Conservation (phyloP, 2,329 filamentous ascomycete genomes). For the Ascochyta lentis region DNA sequence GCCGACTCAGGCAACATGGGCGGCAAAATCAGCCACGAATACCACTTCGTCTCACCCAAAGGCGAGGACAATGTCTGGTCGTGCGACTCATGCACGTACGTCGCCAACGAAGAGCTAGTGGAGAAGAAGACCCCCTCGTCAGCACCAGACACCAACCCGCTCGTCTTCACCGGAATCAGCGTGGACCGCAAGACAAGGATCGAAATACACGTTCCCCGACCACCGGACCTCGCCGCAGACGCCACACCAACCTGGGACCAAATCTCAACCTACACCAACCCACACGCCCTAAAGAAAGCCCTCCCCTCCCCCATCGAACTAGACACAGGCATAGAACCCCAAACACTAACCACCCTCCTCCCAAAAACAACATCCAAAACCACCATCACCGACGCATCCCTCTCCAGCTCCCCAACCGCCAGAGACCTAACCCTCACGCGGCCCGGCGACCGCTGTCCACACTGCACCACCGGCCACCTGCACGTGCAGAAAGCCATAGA, state of each 20-base stretch:
- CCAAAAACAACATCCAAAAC: slow-evolving; percentile 21
- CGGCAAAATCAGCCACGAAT: slow-evolving; percentile 91
- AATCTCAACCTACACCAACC: slow-evolving; percentile 56
- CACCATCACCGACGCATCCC: slow-evolving; percentile 30
- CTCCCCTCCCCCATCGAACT: slow-evolving; percentile 62
- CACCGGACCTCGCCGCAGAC: slow-evolving; percentile 1
- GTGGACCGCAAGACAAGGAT: slow-evolving; percentile 72
- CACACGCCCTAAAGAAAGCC: slow-evolving; percentile 70
- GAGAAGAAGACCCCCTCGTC: slow-evolving; percentile 40
- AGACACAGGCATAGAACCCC: slow-evolving; percentile 70
- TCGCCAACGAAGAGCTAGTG: slow-evolving; percentile 88
- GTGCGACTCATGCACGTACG: slow-evolving; percentile 75
- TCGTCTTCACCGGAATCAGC: slow-evolving; percentile 69
- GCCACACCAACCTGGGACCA: slow-evolving; percentile 21
- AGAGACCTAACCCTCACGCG: slow-evolving; percentile 68
- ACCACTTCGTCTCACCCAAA: slow-evolving; percentile 78
- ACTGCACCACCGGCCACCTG: slow-evolving; percentile 69
- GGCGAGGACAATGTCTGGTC: slow-evolving; percentile 87
- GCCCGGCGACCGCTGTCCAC: slow-evolving; percentile 74
- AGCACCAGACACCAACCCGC: slow-evolving; percentile 20
- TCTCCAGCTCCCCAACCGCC: slow-evolving; percentile 10
- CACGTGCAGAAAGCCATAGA: slow-evolving; percentile 78
- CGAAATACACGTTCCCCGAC: slow-evolving; percentile 56
- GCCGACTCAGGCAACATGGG: slow-evolving; percentile 98
- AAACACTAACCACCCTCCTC: slow-evolving; percentile 30